Evolutionary conservation across 176 grass and related monocot species (phyloP).

Genomic region (Thinopyrum elongatum): DNA sequence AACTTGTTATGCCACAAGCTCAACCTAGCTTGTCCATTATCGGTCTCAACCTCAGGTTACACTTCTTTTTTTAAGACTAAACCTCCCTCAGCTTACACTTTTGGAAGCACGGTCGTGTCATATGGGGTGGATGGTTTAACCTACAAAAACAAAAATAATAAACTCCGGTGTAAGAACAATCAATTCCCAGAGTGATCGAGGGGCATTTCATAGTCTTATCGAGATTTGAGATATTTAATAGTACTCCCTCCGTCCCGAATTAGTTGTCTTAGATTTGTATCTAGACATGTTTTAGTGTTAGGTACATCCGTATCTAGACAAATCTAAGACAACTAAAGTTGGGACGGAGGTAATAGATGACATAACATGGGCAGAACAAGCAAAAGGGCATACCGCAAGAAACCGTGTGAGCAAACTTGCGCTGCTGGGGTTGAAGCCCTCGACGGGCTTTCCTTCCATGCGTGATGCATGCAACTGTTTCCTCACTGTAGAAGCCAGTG

Average conservation of each 20-base stretch:
- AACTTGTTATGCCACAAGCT: neutral
- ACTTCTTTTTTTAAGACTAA: too few species aligned
- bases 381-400: conserved; percentile 22
- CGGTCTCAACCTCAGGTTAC: conserved; percentile 7
- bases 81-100: conserved; percentile 26
- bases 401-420: conserved; percentile 23
- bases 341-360: neutral
- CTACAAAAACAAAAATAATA: conserved; percentile 40
- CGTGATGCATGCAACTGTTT: conserved; percentile 35
- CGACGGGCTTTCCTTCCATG: conserved; percentile 24
- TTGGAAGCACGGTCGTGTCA: conserved; percentile 49
- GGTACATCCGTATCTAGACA: too few species aligned
- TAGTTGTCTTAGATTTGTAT: too few species aligned
- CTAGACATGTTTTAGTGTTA: too few species aligned
- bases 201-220: neutral
- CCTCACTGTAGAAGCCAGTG: conserved; percentile 82
- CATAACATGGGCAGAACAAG: neutral
- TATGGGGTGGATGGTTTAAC: conserved; percentile 37
- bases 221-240: neutral
- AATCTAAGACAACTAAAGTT: too few species aligned
- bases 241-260: too few species aligned
- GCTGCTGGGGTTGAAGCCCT: conserved; percentile 34
- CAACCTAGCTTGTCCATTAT: neutral
- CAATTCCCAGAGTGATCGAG: neutral
- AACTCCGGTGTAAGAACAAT: neutral